These are phyloP conservation scores for Roridomyces roridus DNA, from an alignment of 768 basidiomycete species.

Conservation along the genomic window DNA sequence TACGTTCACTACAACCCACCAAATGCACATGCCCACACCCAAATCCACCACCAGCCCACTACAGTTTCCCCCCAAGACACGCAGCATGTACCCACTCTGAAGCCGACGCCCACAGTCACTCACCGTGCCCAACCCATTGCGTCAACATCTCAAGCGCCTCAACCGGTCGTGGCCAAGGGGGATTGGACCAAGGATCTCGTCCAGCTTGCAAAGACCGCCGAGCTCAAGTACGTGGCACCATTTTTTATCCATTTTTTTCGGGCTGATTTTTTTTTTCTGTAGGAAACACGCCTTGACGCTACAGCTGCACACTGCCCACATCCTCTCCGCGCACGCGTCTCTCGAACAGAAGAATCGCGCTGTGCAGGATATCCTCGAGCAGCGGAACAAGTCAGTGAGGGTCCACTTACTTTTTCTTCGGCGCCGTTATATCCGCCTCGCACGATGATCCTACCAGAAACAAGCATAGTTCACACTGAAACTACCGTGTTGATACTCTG, in stretches of 20 bases:
- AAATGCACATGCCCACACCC: conserved; percentile 21
- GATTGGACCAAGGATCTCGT: conserved; percentile 90
- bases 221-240: conserved; percentile 72
- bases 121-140: background rate
- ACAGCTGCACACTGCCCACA: conserved; percentile 87
- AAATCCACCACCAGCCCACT: conserved; percentile 10
- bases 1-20: conserved; percentile 46
- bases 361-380: conserved; percentile 82
- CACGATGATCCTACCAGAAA: background rate
- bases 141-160: background rate
- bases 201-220: conserved; percentile 85
- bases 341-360: conserved; percentile 80
- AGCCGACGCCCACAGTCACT: conserved; percentile 10
- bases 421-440: background rate
- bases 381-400: conserved; percentile 73
- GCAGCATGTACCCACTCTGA: conserved; percentile 13
- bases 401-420: background rate
- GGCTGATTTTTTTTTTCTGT: background rate
- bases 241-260: conserved; percentile 1
- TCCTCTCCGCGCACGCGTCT: conserved; percentile 81
- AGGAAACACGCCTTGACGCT: conserved; percentile 76
- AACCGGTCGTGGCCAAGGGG: conserved; percentile 65
- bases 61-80: conserved; percentile 36
- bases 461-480: too few relatives aligned
- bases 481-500: background rate